Percentiles rank a stretch among this genome's conserved stretches.
These are phyloP conservation scores for Platanthera zijinensis DNA, from an alignment of 106 monocot species.

Conservation along the genomic window DNA sequence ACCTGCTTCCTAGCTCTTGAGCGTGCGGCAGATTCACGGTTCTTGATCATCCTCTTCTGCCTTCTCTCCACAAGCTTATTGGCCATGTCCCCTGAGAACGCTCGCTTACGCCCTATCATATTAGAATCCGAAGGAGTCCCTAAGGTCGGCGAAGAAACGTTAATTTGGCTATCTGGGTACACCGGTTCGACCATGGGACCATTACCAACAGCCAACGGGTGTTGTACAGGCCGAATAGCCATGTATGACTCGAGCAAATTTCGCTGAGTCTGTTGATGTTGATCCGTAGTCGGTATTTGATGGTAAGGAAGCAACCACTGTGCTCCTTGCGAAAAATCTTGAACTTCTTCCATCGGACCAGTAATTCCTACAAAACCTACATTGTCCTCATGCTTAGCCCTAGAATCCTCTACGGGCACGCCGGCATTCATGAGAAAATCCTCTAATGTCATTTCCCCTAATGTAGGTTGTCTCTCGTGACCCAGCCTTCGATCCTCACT, in stretches of 20 bases:
- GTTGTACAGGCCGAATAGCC: conserved; percentile 13
- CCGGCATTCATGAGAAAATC: conserved; percentile 74
- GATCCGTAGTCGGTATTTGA: conserved; percentile 20
- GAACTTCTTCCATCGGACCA: conserved; percentile 13
- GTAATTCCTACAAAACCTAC: conserved; percentile 1
- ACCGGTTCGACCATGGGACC: conserved; percentile 29
- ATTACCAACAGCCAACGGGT: conserved; percentile 9
- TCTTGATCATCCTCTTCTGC: conserved; percentile 97
- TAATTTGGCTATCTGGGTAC: conserved; percentile 34
- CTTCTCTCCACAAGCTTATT: conserved; percentile 73
- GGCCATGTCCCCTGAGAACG: conserved; percentile 27
- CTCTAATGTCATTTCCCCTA: conserved; percentile 84
- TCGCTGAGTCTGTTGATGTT: conserved; percentile 28
- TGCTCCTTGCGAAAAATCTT: conserved; percentile 12
- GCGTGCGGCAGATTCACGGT: conserved; percentile 90
- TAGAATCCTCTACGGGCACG: conserved; percentile 33
- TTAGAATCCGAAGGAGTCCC: conserved; percentile 37
- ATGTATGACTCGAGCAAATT: conserved; percentile 30
- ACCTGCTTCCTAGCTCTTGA: conserved; percentile 99
- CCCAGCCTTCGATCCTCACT: conserved; percentile 4
- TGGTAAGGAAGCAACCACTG: conserved; percentile 41
- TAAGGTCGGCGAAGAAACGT: conserved; percentile 20
- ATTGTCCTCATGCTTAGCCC: conserved; percentile 7
- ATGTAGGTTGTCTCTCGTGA: conserved; percentile 42
- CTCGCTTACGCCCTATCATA: conserved; percentile 42